Base-by-base conservation (phyloP, 768 basidiomycete species). In the Leccinellum luteum region DNA sequence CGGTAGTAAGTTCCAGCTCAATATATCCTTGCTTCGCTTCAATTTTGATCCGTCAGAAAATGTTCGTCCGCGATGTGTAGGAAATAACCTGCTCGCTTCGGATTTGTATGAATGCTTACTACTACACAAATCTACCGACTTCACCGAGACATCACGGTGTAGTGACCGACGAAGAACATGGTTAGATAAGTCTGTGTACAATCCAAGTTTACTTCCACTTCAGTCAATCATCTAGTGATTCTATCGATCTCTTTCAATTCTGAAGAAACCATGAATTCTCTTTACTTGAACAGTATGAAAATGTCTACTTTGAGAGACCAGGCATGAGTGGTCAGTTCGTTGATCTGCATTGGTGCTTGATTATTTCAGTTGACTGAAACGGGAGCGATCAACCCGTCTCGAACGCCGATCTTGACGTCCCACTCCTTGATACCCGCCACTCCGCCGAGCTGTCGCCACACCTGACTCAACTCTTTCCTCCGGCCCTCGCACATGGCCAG, bases 351-450 rank as follows among this genome's bases (percentile, higher is more conserved):
- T 12, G n/a, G 12, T 2, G 38, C 9, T 41, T 41, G 38, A 3
- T 1, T n/a, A 10, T n/a, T 10, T 19, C 41, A 8, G n/a, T 41
- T 32, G 3, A 53, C 57, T 2, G 54, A n/a, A 21, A 23, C 21
- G 4, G 52, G 41, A 4, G 14, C 13, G 9, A 55, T 14, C 47
- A 48, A 12, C n/a, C 54, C 64, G 44, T 69, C 69, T 15, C 64
- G 62, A 19, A 63, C 56, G 7, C 60, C 55, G 31, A 69, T 48
- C 68, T 92, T 93, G 63, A 89, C 85, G 23, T 90, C 87, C 83
- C 86, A 91, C 67, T 96, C 93, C 66, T 81, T 85, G 32, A 86
- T 67, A 2, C 93, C 93, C 25, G 93, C 76, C 51, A 65, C 77
- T 1, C 79, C 89, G 2, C 93, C 94, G 21, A 88, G 74, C 52